Conservation (phyloP, 768 basidiomycete genomes). For the Boletellus ananas region DNA sequence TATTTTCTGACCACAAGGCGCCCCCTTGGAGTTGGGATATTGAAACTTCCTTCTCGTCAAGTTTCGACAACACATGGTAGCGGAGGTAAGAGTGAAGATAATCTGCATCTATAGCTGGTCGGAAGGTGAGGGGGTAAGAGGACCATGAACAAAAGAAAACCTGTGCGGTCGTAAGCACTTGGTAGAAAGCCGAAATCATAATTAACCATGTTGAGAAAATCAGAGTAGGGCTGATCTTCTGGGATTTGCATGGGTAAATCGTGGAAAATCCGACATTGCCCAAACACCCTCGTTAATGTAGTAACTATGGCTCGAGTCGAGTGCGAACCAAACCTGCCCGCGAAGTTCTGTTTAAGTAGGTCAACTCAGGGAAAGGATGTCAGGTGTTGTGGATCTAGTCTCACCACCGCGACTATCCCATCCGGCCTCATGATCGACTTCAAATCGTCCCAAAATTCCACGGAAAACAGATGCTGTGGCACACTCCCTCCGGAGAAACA, state of each 20-base stretch:
- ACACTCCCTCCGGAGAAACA: constrained; percentile 95
- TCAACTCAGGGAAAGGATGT: background rate
- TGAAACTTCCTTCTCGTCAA: constrained; percentile 54
- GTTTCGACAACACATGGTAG: constrained; percentile 48
- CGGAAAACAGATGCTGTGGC: constrained; percentile 78
- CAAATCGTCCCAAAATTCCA: constrained; percentile 78
- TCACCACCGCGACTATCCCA: constrained; percentile 78
- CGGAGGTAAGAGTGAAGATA: constrained; percentile 69
- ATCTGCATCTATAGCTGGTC: constrained; percentile 49
- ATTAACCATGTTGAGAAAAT: constrained; percentile 74
- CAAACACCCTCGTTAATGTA: constrained; percentile 71
- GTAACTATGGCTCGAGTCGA: constrained; percentile 62
- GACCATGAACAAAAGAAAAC: constrained; percentile 79
- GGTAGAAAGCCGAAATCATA: background rate
- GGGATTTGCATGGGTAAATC: constrained; percentile 51
- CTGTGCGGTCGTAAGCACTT: constrained; percentile 37
- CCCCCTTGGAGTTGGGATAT: constrained; percentile 37
- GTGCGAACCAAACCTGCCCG: constrained; percentile 60
- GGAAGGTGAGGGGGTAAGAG: constrained; percentile 52
- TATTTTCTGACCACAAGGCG: constrained; percentile 17
- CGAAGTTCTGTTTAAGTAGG: constrained; percentile 63
- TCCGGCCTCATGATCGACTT: constrained; percentile 59
- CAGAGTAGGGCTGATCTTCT: constrained; percentile 44
- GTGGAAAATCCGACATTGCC: constrained; percentile 78
- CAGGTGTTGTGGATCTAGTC: constrained; percentile 24